Percentiles rank a stretch among this genome's conserved stretches.
These are phyloP conservation scores for Persicaria maculosa DNA, from an alignment of 148 eudicot species.

Conservation along the genomic window DNA sequence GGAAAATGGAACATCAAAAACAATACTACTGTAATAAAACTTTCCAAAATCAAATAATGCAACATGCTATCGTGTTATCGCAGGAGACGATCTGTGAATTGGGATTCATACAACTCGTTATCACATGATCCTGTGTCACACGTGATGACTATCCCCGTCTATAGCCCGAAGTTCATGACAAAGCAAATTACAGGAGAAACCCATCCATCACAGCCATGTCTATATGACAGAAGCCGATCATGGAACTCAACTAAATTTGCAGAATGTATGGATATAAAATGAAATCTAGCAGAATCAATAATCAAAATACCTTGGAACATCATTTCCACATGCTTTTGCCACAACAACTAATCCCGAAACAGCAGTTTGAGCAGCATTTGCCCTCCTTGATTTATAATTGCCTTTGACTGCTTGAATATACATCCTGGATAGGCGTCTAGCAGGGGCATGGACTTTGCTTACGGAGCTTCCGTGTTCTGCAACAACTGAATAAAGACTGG, in stretches of 20 bases:
- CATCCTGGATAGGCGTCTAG: constrained; percentile 87
- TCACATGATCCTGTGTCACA: background rate
- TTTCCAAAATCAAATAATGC: background rate
- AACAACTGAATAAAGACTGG: constrained; percentile 71
- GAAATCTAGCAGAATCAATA: background rate
- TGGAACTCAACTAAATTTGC: background rate
- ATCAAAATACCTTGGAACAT: constrained; percentile 74
- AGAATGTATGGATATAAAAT: background rate
- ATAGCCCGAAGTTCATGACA: background rate
- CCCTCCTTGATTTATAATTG: constrained; percentile 38
- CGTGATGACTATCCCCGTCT: background rate
- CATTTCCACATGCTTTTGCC: constrained; percentile 97
- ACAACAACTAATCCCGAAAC: constrained; percentile 78
- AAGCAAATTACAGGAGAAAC: background rate
- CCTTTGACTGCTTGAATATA: constrained; percentile 68
- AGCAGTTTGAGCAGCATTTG: constrained; percentile 65
- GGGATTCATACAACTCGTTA: background rate
- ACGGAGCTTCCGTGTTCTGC: constrained; percentile 96
- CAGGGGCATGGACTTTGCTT: constrained; percentile 91
- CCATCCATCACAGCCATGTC: no score
- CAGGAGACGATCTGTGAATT: background rate
- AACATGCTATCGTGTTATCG: background rate
- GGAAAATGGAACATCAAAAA: background rate
- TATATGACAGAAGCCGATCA: background rate
- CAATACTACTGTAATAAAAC: background rate